Conservation (phyloP, 2,329 filamentous ascomycete genomes). For the Lasiodiplodia theobromae region DNA sequence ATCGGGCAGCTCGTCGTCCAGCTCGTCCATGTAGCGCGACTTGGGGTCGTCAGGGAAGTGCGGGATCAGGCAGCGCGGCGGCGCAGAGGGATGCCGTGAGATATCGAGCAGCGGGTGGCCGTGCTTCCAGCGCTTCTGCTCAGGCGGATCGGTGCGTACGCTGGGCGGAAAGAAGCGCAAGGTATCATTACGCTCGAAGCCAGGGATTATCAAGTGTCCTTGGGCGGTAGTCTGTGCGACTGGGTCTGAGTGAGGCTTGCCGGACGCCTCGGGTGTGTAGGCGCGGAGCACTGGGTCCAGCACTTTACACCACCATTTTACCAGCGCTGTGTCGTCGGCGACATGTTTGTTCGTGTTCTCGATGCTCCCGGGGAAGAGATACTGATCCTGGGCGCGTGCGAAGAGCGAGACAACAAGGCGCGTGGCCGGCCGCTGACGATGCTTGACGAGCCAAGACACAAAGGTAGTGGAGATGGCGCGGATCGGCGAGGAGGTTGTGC, state of each 20-base stretch:
- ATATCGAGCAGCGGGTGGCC: constrained; percentile 79
- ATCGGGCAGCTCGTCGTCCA: constrained; percentile 77
- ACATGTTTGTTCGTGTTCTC: constrained; percentile 89
- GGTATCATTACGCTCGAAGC: constrained; percentile 82
- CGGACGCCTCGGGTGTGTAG: constrained; percentile 50
- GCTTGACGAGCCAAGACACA: constrained; percentile 74
- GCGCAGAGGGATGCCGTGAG: constrained; percentile 70
- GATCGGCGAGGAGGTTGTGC: constrained; percentile 67
- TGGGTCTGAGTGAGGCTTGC: constrained; percentile 33
- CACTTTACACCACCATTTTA: constrained; percentile 95
- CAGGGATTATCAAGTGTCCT: constrained; percentile 86
- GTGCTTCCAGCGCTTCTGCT: constrained; percentile 57
- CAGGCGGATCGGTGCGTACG: constrained; percentile 48
- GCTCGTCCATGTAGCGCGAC: constrained; percentile 82
- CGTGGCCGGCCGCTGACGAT: constrained; percentile 68
- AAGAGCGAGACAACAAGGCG: constrained; percentile 87
- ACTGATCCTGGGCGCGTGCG: constrained; percentile 89
- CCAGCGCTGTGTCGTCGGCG: constrained; percentile 84
- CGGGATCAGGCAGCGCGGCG: constrained; percentile 84
- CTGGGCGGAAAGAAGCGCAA: constrained; percentile 75
- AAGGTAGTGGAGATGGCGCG: constrained; percentile 78
- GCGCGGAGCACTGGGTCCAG: constrained; percentile 75
- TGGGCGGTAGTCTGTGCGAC: constrained; percentile 56
- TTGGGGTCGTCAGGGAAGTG: constrained; percentile 96
- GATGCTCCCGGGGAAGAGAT: constrained; percentile 91